These are phyloP conservation scores for Cercospora sp. DNA, from an alignment of 2,329 filamentous ascomycete species.

Conservation along the genomic window DNA sequence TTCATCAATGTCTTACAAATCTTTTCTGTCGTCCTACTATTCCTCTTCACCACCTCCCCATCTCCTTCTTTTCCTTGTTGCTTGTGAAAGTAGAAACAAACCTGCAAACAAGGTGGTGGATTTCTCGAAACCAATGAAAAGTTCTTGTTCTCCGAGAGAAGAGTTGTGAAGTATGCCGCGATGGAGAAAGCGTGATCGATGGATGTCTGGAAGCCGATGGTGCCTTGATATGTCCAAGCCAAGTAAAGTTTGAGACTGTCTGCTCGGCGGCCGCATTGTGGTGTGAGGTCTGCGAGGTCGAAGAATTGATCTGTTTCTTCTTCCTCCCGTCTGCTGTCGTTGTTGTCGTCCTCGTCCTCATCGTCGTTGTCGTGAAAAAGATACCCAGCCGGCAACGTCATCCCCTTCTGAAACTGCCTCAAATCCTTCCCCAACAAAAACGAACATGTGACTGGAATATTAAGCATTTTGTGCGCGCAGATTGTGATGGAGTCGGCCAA, in stretches of 20 bases:
- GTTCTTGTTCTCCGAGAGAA: constrained; percentile 57
- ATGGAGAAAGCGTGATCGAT: constrained; percentile 69
- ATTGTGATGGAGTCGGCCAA: constrained; percentile 80
- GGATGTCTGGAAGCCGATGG: constrained; percentile 64
- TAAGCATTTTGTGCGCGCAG: constrained; percentile 98
- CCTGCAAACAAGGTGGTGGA: constrained; percentile 84
- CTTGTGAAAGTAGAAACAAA: constrained; percentile 75
- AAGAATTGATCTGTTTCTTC: constrained; percentile 45
- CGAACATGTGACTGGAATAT: constrained; percentile 84
- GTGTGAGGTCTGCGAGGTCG: constrained; percentile 88
- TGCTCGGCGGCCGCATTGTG: constrained; percentile 86
- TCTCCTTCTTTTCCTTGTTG: no score
- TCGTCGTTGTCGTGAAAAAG: constrained; percentile 43
- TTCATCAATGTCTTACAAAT: constrained; percentile 57
- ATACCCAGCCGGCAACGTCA: constrained; percentile 84
- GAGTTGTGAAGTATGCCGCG: constrained; percentile 65
- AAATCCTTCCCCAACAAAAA: constrained; percentile 81
- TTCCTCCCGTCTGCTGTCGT: constrained; percentile 11
- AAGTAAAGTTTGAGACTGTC: constrained; percentile 87
- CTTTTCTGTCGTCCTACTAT: constrained; percentile 52
- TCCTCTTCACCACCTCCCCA: constrained; percentile 40
- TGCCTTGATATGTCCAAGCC: constrained; percentile 86
- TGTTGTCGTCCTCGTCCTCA: constrained; percentile 16
- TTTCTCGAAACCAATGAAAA: constrained; percentile 73
- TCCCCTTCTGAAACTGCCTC: constrained; percentile 74